A percentile compares a stretch with the other conserved stretches of the same genome.
Evolutionary conservation across 768 basidiomycete species (phyloP).

Genomic region (Scleroderma citrinum): DNA sequence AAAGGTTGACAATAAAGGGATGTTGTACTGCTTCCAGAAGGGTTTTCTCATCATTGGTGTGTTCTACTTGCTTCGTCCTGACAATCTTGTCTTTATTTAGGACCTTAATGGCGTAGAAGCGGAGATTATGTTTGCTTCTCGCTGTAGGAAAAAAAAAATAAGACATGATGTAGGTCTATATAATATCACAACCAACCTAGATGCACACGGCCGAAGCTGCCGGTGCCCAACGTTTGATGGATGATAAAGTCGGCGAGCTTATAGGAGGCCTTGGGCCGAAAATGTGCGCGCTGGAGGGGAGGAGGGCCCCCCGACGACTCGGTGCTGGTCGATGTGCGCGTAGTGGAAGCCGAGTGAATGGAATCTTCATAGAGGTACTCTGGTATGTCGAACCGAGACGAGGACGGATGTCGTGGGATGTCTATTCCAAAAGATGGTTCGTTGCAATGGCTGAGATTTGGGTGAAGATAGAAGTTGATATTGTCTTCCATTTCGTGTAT

Average conservation of each 20-base stretch:
- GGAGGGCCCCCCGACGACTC: conserved; percentile 33
- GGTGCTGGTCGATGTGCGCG: conserved; percentile 52
- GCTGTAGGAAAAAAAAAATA: conserved; percentile 40
- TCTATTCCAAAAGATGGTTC: background rate
- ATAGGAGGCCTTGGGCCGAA: conserved; percentile 60
- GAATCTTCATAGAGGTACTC: conserved; percentile 27
- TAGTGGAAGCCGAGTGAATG: conserved; percentile 43
- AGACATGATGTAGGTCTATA: background rate
- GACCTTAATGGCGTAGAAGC: conserved; percentile 95
- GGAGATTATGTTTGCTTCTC: conserved; percentile 85
- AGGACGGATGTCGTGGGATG: background rate
- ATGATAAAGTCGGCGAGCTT: conserved; percentile 76
- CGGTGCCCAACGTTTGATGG: conserved; percentile 83
- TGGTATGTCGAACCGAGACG: background rate
- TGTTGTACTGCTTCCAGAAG: conserved; percentile 85
- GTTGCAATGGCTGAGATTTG: too few species aligned
- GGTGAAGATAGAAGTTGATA: background rate
- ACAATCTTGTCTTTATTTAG: conserved; percentile 91
- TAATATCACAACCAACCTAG: conserved; percentile 58
- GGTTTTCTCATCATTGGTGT: conserved; percentile 90
- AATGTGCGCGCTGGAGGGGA: conserved; percentile 25
- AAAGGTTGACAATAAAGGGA: conserved; percentile 93
- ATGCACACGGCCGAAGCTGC: conserved; percentile 94
- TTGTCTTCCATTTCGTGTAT: background rate
- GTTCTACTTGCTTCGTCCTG: conserved; percentile 90